phyloP scores from a whole-genome alignment of 2,329 filamentous ascomycete genomes.

The Lachnellula arida region DNA sequence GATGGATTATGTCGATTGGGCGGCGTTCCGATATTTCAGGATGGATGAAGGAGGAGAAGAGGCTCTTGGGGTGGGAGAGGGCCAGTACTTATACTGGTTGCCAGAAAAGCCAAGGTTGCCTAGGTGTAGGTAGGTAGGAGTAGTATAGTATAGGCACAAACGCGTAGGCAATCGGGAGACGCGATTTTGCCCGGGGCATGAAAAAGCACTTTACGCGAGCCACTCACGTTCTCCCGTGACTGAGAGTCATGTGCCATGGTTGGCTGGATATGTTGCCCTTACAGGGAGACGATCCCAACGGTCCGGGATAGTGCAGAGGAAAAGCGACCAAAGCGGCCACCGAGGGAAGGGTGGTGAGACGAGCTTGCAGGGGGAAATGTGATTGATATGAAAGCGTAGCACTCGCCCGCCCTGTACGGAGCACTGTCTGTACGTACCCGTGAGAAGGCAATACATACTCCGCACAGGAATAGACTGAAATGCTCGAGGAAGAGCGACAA shows the following conservation, averaged over 20 bases:
- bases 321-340: slow-evolving; percentile 8
- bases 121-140: slow-evolving; percentile 1
- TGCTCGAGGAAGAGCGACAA: no score
- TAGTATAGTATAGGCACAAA: slow-evolving; percentile 3
- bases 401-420: background rate
- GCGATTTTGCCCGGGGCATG: slow-evolving; percentile 3
- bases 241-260: slow-evolving; percentile 13
- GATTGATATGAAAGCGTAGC: background rate
- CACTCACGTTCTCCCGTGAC: slow-evolving; percentile 15
- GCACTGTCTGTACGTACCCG: no score
- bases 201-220: slow-evolving; percentile 11
- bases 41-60: slow-evolving; percentile 8
- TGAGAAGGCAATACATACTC: no score
- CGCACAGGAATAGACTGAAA: no score
- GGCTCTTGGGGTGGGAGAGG: slow-evolving; percentile 1
- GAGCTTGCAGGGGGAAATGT: background rate
- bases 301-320: slow-evolving; percentile 3
- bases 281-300: slow-evolving; percentile 3
- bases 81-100: slow-evolving; percentile 15
- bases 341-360: slow-evolving; percentile 2
- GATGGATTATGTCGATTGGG: slow-evolving; percentile 3
- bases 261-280: background rate
- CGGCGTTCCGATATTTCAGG: slow-evolving; percentile 1
- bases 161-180: slow-evolving; percentile 14
- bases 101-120: slow-evolving; percentile 8